Evolutionary conservation across 176 grass and related monocot genomes (phyloP), one percentile per base, ranked within the genome.

Genomic region (Eragrostis curvula): DNA sequence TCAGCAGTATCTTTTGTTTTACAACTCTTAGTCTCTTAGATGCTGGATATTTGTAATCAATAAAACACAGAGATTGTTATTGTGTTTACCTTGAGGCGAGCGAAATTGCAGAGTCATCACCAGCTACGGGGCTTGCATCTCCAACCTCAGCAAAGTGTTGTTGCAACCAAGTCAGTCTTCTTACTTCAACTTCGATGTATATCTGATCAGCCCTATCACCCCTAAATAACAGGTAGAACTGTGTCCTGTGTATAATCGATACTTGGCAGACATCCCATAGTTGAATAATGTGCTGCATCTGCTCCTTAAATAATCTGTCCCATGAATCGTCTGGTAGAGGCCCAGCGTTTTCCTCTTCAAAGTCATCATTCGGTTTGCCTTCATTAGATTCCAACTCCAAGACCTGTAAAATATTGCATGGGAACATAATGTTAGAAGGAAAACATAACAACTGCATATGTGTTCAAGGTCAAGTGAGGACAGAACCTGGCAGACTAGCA

Each of bases 261-360:
- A 91, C 88, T 64, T 99, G 87, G 47, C 96, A 99, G 24, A 90
- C 29, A 82, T 94, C 76, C 96, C 96, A 99, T 48, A 93, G 76
- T 70, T 88, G 81, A 81, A 99, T 91, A 83, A 99, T 99, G 68
- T 93, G 85, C 82, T 88, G 88, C 93, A 96, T 99, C 80, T 99
- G 93, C 59, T 86, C 88, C 73, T 84, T 88, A 68, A 93, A 99
- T 51, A 83, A 85, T 63, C 36, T 86, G 16, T 85, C 68, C 96
- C 96, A 93, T 65, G 88, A 84, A 78, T 96, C 85, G 13, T 85
- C 82, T 42, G 87, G 92, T 74, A 71, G 12, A 63, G 71, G 78
- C 73, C 83, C 74, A 25, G 84, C 63, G 47, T 59, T 82, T 52
- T 91, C 88, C 56, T 81, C 76, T 69, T 81, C 87, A 27, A 79